Evolutionary conservation across 1,139 yeast genomes (phyloP), one percentile per base, ranked within the genome.

Genomic region (Lodderomyces parapsilosis): DNA sequence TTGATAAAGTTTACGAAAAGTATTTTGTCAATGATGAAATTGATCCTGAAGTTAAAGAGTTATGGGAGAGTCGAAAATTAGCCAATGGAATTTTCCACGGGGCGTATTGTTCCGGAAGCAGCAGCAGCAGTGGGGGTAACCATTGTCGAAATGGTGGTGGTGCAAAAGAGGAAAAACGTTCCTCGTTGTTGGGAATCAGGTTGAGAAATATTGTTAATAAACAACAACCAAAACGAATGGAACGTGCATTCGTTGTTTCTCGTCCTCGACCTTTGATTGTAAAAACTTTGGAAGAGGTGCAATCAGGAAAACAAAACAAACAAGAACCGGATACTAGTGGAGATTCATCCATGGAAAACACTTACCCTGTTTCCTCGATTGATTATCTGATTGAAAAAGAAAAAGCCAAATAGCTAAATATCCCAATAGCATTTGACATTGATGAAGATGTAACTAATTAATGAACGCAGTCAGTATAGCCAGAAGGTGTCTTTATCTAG

Each of bases 1-100:
- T 72, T 2, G 82, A 77, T 50, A 49, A 61, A 25, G 71, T 74
- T 35, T 76, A 68, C 50, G 62, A 66, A 34, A 68, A 72, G 48
- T 71, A 62, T 49, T 62, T 72, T 30, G 58, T 64, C 10, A 66
- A 67, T 48, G 69, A 65, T 36, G 61, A 63, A 19, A 68, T 76
- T 31, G 82, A 77, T 53, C 78, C 80, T 1, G 81, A 76, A 49
- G 71, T 77, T 40, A 71, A 68, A 49, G 69, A 66, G 14, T 59
- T 77, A 38, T 77, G 82, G 82, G 77, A 71, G 31, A 63, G 73
- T 3, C 63, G 81, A 59, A 66, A 27, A 39, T 43, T 23, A 40
- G 44, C 28, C 24, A 38, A 22, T 30, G 28, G 20, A 14, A 38
- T 6, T 22, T 30, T 30, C 19, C 19, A 30, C 15, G 33, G 10